Percentiles rank a stretch among this genome's conserved stretches.
Conservation (phyloP, 495 filamentous ascomycete species). For the Daldinia childiae region DNA sequence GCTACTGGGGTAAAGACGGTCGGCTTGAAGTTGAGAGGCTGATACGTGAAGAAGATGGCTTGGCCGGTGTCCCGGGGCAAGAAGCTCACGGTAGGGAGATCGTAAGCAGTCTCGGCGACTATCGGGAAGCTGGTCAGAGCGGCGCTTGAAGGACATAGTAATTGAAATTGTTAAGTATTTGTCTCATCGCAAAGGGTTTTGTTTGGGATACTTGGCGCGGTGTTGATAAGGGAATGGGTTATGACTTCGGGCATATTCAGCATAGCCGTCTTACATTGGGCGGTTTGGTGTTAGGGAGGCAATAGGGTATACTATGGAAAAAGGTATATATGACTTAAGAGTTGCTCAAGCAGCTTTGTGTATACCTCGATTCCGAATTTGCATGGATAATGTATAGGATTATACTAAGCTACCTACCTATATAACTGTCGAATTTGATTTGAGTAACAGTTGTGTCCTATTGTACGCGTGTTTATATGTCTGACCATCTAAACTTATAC, state of each 20-base stretch:
- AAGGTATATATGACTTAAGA: not conserved
- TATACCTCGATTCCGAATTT: conserved; percentile 5
- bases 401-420: no score
- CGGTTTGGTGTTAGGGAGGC: conserved; percentile 1
- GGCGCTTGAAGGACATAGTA: conserved; percentile 47
- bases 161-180: not conserved
- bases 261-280: conserved; percentile 1
- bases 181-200: not conserved
- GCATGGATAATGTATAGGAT: not conserved
- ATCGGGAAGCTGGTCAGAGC: conserved; percentile 56
- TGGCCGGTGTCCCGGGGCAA: conserved; percentile 39
- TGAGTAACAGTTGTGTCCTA: no score
- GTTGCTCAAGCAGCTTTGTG: not conserved
- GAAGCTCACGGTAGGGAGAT: conserved; percentile 28
- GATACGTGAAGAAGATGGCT: conserved; percentile 62
- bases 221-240: conserved; percentile 13
- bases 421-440: not conserved
- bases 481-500: no score
- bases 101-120: conserved; percentile 47
- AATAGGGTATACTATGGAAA: not conserved
- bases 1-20: conserved; percentile 61
- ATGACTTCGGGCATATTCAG: conserved; percentile 3
- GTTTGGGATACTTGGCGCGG: conserved; percentile 16
- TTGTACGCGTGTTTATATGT: no score
- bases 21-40: conserved; percentile 62